Percentiles rank a stretch among this genome's conserved stretches.
phyloP scores from a whole-genome alignment of 108 stramenopile species.

The Nitzschia sp. region DNA sequence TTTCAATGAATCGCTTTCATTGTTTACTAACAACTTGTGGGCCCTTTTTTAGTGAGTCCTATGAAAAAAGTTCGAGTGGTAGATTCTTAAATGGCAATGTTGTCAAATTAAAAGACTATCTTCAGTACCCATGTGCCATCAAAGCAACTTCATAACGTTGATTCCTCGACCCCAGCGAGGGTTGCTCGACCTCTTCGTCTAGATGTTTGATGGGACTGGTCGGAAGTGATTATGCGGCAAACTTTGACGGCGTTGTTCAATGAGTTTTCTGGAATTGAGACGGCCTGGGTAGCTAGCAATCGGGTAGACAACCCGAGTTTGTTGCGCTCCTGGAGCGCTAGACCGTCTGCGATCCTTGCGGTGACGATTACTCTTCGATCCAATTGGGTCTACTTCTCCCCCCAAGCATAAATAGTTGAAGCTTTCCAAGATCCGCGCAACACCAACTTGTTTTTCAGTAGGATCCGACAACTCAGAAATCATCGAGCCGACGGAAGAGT shows the following conservation, averaged over 20 bases:
- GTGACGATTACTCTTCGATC: neutral
- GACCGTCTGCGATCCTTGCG: constrained; percentile 2
- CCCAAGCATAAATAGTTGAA: constrained; percentile 11
- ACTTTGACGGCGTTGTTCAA: constrained; percentile 20
- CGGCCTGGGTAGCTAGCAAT: constrained; percentile 14
- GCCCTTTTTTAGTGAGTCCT: no score
- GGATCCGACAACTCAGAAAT: neutral
- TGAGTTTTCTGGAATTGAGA: constrained; percentile 17
- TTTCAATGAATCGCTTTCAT: no score
- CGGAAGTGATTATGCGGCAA: constrained; percentile 28
- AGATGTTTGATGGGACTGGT: constrained; percentile 2
- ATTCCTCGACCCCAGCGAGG: no score
- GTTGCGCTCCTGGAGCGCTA: neutral
- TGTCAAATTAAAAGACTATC: no score
- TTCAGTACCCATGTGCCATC: no score
- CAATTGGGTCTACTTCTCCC: neutral
- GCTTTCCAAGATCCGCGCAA: constrained; percentile 8
- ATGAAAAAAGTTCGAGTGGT: no score
- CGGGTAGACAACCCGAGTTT: neutral
- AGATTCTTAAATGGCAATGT: no score
- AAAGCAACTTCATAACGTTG: no score
- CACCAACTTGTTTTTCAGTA: neutral
- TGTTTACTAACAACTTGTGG: no score
- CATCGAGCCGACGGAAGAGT: neutral
- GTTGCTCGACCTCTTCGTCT: neutral